Evolutionary conservation across 192 early-diverging fungal species (phyloP).

Genomic region (Allomyces macrogynus): DNA sequence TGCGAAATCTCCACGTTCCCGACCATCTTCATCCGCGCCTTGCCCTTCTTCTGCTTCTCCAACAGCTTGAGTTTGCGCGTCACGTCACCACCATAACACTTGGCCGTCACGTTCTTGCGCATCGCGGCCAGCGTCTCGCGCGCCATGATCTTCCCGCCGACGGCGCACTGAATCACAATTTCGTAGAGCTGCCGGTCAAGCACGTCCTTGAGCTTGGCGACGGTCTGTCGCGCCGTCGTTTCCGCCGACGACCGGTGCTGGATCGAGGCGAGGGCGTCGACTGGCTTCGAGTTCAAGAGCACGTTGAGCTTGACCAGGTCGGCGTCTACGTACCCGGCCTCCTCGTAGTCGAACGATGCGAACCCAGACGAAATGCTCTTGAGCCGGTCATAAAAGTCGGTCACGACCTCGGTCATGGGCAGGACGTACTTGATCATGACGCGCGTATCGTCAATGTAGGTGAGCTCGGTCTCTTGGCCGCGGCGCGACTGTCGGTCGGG

Average conservation of each 20-base stretch:
- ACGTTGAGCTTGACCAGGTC: conserved; percentile 88
- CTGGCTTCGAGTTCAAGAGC: conserved; percentile 68
- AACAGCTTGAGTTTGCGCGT: conserved; percentile 6
- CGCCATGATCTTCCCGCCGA: conserved; percentile 5
- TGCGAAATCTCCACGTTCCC: conserved; percentile 3
- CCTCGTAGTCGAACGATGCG: conserved; percentile 90
- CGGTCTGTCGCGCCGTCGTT: conserved; percentile 58
- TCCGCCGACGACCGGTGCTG: conserved; percentile 53
- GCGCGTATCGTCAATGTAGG: conserved; percentile 64
- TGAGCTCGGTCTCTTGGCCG: conserved; percentile 70
- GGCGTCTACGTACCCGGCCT: conserved; percentile 59
- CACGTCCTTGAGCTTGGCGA: conserved; percentile 57
- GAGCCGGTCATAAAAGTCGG: conserved; percentile 85
- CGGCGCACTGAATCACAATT: conserved; percentile 3
- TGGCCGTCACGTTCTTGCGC: conserved; percentile 5
- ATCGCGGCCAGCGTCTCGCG: conserved; percentile 5
- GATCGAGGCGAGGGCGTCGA: conserved; percentile 82
- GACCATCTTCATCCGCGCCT: conserved; percentile 3
- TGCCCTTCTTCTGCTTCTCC: conserved; percentile 6
- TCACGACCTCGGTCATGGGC: conserved; percentile 83
- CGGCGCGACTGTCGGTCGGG: conserved; percentile 37
- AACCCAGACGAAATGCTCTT: conserved; percentile 82
- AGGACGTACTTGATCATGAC: conserved; percentile 70
- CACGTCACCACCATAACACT: conserved; percentile 5
- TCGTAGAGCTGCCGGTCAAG: conserved; percentile 27